Percentiles rank a stretch among this genome's conserved stretches.
Evolutionary conservation across 306 rosid species (phyloP).

Genomic region (Mimosa pudica): DNA sequence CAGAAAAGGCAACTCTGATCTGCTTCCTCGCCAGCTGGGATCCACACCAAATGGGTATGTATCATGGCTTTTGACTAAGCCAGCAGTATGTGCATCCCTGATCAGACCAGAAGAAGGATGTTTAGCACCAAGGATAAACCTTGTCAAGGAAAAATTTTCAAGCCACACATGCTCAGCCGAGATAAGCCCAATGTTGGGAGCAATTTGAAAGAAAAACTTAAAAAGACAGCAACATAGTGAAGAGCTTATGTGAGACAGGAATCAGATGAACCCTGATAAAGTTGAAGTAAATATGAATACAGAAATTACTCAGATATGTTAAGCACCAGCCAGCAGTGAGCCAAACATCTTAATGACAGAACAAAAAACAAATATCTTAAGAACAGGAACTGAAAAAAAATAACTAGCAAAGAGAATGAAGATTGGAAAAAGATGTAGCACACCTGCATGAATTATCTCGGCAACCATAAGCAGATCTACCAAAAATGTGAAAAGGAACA

Average conservation of each 20-base stretch:
- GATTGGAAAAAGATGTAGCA: constrained; percentile 27
- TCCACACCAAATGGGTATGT: constrained; percentile 95
- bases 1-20: constrained; percentile 76
- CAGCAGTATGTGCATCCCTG: constrained; percentile 74
- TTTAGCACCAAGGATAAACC: constrained; percentile 17
- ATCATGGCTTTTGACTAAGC: constrained; percentile 70
- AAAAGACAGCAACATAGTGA: not conserved
- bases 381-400: not conserved
- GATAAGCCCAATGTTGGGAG: constrained; percentile 1
- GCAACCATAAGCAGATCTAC: constrained; percentile 84
- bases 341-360: not conserved
- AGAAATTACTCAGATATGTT: not conserved
- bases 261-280: constrained; percentile 16
- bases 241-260: not conserved
- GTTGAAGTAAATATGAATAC: not conserved
- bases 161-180: not conserved
- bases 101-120: constrained; percentile 31
- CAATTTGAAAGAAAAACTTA: not conserved
- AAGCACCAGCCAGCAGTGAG: constrained; percentile 7
- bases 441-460: constrained; percentile 75
- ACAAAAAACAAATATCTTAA: not conserved
- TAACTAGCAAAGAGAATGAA: not conserved
- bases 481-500: constrained; percentile 86
- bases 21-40: constrained; percentile 98
- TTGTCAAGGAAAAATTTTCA: constrained; percentile 12